Evolutionary conservation across 305 asterid genomes (phyloP), one percentile per base, ranked within the genome.

Genomic region (Rubia tinctorum): DNA sequence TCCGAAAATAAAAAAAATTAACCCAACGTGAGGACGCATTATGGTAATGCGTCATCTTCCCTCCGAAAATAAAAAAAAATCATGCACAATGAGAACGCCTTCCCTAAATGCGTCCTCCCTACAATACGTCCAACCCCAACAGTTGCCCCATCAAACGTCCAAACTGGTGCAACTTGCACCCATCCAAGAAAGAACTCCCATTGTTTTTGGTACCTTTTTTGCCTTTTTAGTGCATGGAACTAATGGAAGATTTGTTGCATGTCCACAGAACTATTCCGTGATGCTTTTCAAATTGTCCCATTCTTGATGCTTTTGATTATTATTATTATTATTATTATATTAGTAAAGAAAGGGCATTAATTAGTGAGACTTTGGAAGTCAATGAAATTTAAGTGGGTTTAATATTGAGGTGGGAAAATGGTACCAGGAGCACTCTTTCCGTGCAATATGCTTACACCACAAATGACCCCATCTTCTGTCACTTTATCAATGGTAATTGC

Each of bases 191-290:
- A n/a, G n/a, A n/a, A n/a, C n/a, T n/a, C 18, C 40, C 66, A 12
- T 61, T 23, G 8, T 61, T 23, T 61, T 53, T 53, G 0, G 59
- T 53, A 53, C 40, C 39, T 61, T 61, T 27, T 27, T 27, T 61
- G 25, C 59, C 59, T 61, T 61, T 27, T 40, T 10, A 43, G 47
- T 23, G 68, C 60, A 68, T 68, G 73, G 37, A 58, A n/a, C 22
- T 58, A 58, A 53, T 53, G 59, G 27, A 34, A 22, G 9, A 66
- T 14, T 39, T 58, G 42, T 56, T 53, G 77, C 73, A 74, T 23
- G 23, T 67, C 17, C n/a, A 55, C 43, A 39, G 17, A 58, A 55
- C 23, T 12, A 10, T 23, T n/a, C 30, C 4, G 22, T 58, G 62
- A 20, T 18, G 59, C 59, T 53, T 53, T 53, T 53, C 59, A 53